phyloP scores from a whole-genome alignment of 2,329 filamentous ascomycete species.

The Didymella sp. region DNA sequence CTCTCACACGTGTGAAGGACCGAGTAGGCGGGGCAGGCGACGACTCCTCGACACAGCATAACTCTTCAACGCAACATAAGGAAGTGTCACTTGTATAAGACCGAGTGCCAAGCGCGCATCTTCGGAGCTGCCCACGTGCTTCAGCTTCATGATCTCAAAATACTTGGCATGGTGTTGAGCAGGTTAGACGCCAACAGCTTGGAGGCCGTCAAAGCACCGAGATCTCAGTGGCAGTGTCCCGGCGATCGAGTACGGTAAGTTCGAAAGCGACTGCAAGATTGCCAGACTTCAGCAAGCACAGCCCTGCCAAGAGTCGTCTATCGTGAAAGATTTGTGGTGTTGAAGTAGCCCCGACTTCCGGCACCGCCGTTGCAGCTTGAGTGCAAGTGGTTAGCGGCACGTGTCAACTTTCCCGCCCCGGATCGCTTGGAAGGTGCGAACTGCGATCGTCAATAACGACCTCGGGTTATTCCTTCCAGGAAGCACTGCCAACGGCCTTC shows the following conservation, averaged over 20 bases:
- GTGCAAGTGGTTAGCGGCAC: background rate
- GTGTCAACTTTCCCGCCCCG: background rate
- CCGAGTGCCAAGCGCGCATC: slow-evolving; percentile 17
- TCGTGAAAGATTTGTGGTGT: slow-evolving; percentile 2
- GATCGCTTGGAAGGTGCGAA: background rate
- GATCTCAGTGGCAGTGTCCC: background rate
- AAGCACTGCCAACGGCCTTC: slow-evolving; percentile 2
- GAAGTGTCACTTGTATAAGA: slow-evolving; percentile 4
- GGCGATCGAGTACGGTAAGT: background rate
- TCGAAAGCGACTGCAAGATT: background rate
- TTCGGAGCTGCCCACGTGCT: background rate
- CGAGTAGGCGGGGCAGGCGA: background rate
- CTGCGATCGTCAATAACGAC: slow-evolving; percentile 6
- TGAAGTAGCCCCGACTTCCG: background rate
- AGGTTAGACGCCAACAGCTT: slow-evolving; percentile 13
- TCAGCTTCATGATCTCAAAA: background rate
- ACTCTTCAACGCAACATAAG: background rate
- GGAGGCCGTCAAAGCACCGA: slow-evolving; percentile 10
- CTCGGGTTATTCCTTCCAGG: background rate
- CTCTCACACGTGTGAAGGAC: background rate
- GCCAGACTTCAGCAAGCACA: background rate
- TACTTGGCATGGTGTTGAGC: slow-evolving; percentile 20
- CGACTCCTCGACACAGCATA: background rate
- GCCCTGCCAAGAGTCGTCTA: slow-evolving; percentile 6
- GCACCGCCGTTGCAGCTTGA: slow-evolving; percentile 6